Percentiles rank a stretch among this genome's conserved stretches.
These are phyloP conservation scores for Saururus chinensis DNA, from an alignment of 164 flowering plant species.

Conservation along the genomic window DNA sequence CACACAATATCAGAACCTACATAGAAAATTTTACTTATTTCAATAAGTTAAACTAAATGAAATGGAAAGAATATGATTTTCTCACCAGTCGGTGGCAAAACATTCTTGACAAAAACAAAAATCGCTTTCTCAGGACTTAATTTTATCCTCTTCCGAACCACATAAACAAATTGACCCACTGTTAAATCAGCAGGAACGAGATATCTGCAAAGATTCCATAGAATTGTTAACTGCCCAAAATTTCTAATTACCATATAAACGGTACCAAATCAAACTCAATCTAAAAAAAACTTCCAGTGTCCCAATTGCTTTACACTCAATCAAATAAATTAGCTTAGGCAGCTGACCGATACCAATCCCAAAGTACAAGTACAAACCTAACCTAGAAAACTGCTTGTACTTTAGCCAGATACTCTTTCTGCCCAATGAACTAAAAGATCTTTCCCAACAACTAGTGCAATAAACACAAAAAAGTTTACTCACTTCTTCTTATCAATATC, in stretches of 20 bases:
- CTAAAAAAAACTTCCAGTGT: no score
- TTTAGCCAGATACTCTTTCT: no score
- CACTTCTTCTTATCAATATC: slow-evolving; percentile 92
- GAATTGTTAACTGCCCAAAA: neutral
- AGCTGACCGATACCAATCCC: no score
- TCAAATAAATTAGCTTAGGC: no score
- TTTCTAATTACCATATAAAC: no score
- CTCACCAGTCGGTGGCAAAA: slow-evolving; percentile 82
- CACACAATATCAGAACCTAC: neutral
- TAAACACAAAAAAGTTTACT: slow-evolving; percentile 15
- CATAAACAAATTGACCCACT: slow-evolving; percentile 84
- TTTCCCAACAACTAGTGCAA: neutral
- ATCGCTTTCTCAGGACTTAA: slow-evolving; percentile 80
- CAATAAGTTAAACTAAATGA: neutral
- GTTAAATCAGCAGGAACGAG: slow-evolving; percentile 89
- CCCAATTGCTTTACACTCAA: neutral
- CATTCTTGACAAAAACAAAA: slow-evolving; percentile 67
- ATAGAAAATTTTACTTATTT: neutral
- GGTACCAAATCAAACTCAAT: no score
- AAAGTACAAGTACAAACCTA: no score
- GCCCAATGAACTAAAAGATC: no score
- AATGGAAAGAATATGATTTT: neutral
- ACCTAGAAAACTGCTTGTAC: no score
- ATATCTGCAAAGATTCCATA: slow-evolving; percentile 32
- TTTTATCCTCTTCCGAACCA: slow-evolving; percentile 79